Evolutionary conservation across 306 rosid species (phyloP).

Genomic region (Cicer judaicum): DNA sequence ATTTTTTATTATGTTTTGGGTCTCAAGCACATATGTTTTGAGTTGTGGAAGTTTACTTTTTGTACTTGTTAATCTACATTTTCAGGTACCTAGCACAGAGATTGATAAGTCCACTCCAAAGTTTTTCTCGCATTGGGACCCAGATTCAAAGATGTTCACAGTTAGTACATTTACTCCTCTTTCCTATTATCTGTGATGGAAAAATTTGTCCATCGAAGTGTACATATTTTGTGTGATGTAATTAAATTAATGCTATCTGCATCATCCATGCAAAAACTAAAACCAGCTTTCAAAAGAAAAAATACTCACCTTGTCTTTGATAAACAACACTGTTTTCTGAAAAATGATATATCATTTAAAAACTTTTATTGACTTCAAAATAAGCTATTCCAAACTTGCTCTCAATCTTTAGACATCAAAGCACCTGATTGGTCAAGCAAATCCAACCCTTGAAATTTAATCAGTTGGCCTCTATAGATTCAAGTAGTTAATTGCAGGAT

Average conservation of each 20-base stretch:
- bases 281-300: background rate
- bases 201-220: constrained; percentile 16
- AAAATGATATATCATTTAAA: background rate
- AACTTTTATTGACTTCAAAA: background rate
- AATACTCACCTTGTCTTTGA: background rate
- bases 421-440: background rate
- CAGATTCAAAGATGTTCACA: constrained; percentile 97
- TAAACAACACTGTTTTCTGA: background rate
- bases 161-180: constrained; percentile 52
- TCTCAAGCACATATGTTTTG: background rate
- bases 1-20: background rate
- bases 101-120: constrained; percentile 91
- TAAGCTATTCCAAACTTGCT: background rate
- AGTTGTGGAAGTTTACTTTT: constrained; percentile 4
- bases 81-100: constrained; percentile 95
- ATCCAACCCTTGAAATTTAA: background rate
- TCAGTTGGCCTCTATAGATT: background rate
- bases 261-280: background rate
- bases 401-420: background rate
- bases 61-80: constrained; percentile 34
- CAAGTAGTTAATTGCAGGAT: constrained; percentile 23
- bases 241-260: constrained; percentile 31
- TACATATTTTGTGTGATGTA: constrained; percentile 12
- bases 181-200: background rate
- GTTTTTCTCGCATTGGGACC: constrained; percentile 98